A percentile compares a stretch with the other conserved stretches of the same genome.
Evolutionary conservation across 371 early-diverging fungal genomes (phyloP).

Genomic region (Sporodiniella umbellata): DNA sequence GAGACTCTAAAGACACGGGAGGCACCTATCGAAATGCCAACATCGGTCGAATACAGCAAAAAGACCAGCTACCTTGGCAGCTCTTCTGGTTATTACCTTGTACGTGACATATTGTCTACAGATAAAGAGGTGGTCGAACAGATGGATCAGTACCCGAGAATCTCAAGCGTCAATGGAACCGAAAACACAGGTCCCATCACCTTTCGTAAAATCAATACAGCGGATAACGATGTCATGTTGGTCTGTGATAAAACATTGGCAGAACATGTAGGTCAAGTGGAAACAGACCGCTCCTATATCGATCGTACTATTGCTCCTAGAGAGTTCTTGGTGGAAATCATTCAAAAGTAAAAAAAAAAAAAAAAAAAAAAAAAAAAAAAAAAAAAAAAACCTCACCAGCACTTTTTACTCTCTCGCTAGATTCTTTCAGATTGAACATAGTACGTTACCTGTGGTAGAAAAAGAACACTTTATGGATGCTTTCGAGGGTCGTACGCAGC

Average conservation of each 20-base stretch:
- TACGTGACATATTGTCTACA: slow-evolving; percentile 16
- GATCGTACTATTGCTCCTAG: slow-evolving; percentile 24
- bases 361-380: too few species aligned
- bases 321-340: slow-evolving; percentile 19
- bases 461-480: slow-evolving; percentile 29
- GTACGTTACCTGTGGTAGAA: slow-evolving; percentile 27
- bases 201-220: slow-evolving; percentile 25
- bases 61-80: slow-evolving; percentile 18
- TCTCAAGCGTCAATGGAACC: background rate
- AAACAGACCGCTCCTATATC: slow-evolving; percentile 12
- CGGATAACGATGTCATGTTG: slow-evolving; percentile 29
- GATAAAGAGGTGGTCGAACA: slow-evolving; percentile 6
- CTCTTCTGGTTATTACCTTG: slow-evolving; percentile 24
- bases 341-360: slow-evolving; percentile 9
- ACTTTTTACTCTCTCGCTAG: background rate
- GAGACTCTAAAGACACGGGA: too few species aligned
- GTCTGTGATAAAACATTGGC: slow-evolving; percentile 24
- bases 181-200: slow-evolving; percentile 1
- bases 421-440: slow-evolving; percentile 10
- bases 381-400: too few species aligned
- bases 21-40: slow-evolving; percentile 5
- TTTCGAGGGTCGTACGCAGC: slow-evolving; percentile 26
- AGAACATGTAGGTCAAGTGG: slow-evolving; percentile 22
- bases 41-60: slow-evolving; percentile 8
- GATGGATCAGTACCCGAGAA: background rate